phyloP scores from a whole-genome alignment of 1,284 basidiomycete species.

The Athelia psychrophila region DNA sequence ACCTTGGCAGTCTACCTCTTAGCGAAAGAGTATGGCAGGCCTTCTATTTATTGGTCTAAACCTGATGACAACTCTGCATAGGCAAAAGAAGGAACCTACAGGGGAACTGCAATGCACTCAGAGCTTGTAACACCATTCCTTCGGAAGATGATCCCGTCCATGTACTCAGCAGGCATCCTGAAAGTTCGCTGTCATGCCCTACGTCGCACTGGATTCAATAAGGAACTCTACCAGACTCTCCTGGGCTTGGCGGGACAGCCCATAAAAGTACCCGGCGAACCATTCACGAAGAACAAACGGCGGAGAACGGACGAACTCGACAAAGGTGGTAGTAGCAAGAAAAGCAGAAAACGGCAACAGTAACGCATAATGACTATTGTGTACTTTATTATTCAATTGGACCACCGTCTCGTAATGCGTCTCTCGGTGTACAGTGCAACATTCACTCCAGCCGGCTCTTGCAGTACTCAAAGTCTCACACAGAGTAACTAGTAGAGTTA shows the following conservation, averaged over 20 bases:
- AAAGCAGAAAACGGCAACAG: background rate
- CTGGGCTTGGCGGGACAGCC: background rate
- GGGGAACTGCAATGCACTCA: slow-evolving; percentile 16
- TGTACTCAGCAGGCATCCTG: slow-evolving; percentile 25
- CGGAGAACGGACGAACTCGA: background rate
- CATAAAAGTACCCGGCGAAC: background rate
- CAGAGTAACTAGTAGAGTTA: too few species aligned
- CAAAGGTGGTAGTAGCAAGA: background rate
- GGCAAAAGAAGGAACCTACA: background rate
- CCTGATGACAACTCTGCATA: background rate
- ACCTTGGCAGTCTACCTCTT: background rate
- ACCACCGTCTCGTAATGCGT: too few species aligned
- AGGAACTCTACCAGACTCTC: background rate
- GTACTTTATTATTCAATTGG: too few species aligned
- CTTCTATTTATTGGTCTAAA: background rate
- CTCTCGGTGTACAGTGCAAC: too few species aligned
- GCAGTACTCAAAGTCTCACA: too few species aligned
- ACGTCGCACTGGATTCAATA: background rate
- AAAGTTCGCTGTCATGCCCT: slow-evolving; percentile 6
- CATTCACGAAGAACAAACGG: background rate
- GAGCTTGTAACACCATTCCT: slow-evolving; percentile 23
- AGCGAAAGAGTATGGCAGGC: too few species aligned
- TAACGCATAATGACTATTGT: too few species aligned
- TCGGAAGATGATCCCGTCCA: slow-evolving; percentile 20
- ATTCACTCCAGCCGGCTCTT: too few species aligned